Base-by-base conservation (phyloP, 2,329 filamentous ascomycete genomes). In the Cercospora citrullina region DNA sequence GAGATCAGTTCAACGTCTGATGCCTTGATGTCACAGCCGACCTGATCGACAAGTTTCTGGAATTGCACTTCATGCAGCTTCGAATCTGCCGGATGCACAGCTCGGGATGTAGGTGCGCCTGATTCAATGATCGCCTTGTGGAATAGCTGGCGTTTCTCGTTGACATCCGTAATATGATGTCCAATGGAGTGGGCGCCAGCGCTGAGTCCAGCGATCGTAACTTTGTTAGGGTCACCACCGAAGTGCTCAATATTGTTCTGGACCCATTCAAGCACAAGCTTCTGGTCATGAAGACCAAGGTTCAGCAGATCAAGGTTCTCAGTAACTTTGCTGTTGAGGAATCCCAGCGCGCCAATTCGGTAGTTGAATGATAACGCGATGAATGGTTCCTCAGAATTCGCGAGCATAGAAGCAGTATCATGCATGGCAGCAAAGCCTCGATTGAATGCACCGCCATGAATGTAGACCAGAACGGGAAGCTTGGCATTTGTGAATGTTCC, bases 101-200 rank as follows among this genome's bases (percentile, higher is more conserved):
- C 82, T 5, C 83, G 80, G 1, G 83, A 83, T 0, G 83, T 84
- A 0, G 82, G 77, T 0, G 80, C 79, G 2, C 83, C 82, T 2
- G 81, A 83, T 72, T 84, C 82, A 4, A 84, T 78, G 26, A 84
- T 78, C 3, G 79, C 83, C 53, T 81, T 79, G 65, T 84, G 81
- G 67, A 84, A 85, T 8, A 83, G 75, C 1, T 76, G 74, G 1
- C 70, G 63, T 36, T 73, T 67, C 23, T 80, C 76, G 23, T 81
- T 77, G 45, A 80, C 75, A 69, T 84, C 79, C 74, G 91, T 86
- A 16, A 92, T 78, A 71, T 91, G 89, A 73, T 92, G 90, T 3
- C 89, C 90, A 71, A 91, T 85, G 66, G 87, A 88, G 77, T 91
- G 89, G 8, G 86, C 86, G 7, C 88, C 88, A 33, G 87, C 87